phyloP scores from a whole-genome alignment of 305 asterid species.

The Plantago rigida region DNA sequence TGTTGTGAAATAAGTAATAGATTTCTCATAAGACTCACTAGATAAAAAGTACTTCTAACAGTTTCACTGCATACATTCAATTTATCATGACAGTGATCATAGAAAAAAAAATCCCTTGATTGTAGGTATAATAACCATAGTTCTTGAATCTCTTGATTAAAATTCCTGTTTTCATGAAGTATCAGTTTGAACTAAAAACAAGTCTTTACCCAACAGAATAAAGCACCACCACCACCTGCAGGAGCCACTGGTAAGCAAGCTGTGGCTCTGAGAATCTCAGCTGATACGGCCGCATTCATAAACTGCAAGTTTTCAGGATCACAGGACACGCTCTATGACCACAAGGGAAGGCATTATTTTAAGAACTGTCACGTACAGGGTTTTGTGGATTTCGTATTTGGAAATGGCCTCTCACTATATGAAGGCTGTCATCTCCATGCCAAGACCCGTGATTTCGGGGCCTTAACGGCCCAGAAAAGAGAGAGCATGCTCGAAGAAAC shows the following conservation, averaged over 20 bases:
- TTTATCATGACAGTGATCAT: no score
- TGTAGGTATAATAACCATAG: no score
- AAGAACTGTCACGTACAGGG: slow-evolving; percentile 68
- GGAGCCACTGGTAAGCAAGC: slow-evolving; percentile 80
- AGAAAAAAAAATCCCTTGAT: no score
- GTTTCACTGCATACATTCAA: no score
- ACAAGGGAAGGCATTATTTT: slow-evolving; percentile 80
- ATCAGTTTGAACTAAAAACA: neutral
- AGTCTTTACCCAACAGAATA: slow-evolving; percentile 41
- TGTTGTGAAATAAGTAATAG: no score
- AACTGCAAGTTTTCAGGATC: slow-evolving; percentile 69
- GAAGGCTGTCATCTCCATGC: slow-evolving; percentile 63
- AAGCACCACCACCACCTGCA: slow-evolving; percentile 47
- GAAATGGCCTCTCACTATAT: slow-evolving; percentile 67
- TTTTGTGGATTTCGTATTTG: slow-evolving; percentile 79
- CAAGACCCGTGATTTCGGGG: slow-evolving; percentile 51
- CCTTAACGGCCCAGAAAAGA: slow-evolving; percentile 83
- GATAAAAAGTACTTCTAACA: no score
- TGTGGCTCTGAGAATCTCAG: slow-evolving; percentile 78
- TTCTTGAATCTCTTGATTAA: no score
- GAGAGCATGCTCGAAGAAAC: slow-evolving; percentile 70
- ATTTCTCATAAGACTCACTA: no score
- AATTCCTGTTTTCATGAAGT: no score
- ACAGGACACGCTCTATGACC: slow-evolving; percentile 80
- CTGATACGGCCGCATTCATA: slow-evolving; percentile 64